A percentile compares a stretch with the other conserved stretches of the same genome.
Evolutionary conservation across 305 asterid genomes (phyloP).

Genomic region (Fraxinus sp.): DNA sequence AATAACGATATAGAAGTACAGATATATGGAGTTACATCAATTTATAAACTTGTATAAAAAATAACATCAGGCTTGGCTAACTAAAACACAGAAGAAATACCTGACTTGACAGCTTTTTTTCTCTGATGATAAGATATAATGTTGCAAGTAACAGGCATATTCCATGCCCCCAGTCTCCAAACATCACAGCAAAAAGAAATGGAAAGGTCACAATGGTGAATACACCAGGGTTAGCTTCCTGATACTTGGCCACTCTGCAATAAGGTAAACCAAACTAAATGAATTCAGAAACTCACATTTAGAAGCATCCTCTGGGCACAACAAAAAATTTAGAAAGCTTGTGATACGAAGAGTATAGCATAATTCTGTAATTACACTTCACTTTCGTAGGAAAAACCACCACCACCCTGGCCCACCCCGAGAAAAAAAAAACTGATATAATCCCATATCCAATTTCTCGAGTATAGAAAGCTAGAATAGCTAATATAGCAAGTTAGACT

Average conservation of each 20-base stretch:
- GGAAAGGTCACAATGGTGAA: slow-evolving; percentile 92
- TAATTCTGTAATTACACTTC: not conserved
- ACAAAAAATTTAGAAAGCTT: slow-evolving; percentile 1
- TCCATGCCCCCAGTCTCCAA: slow-evolving; percentile 99
- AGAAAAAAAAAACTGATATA: not conserved
- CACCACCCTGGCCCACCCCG: not conserved
- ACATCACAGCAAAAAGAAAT: slow-evolving; percentile 94
- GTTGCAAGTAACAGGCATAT: slow-evolving; percentile 84
- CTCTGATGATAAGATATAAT: slow-evolving; percentile 59
- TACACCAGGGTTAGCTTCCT: slow-evolving; percentile 96
- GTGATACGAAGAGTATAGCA: not conserved
- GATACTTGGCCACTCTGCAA: slow-evolving; percentile 92
- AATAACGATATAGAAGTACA: not conserved
- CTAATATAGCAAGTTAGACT: not conserved
- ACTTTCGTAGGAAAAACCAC: not conserved
- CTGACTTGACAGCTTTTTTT: slow-evolving; percentile 75
- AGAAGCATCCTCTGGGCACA: slow-evolving; percentile 1
- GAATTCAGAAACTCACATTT: not conserved
- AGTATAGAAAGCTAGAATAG: not conserved
- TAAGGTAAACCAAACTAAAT: slow-evolving; percentile 14
- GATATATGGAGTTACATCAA: not conserved
- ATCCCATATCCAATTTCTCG: not conserved
- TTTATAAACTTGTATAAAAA: not conserved
- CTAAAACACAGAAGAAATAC: slow-evolving; percentile 37
- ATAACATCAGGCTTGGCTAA: not conserved